These are phyloP conservation scores for Gymnopilus dilepis DNA, from an alignment of 768 basidiomycete species.

Conservation along the genomic window DNA sequence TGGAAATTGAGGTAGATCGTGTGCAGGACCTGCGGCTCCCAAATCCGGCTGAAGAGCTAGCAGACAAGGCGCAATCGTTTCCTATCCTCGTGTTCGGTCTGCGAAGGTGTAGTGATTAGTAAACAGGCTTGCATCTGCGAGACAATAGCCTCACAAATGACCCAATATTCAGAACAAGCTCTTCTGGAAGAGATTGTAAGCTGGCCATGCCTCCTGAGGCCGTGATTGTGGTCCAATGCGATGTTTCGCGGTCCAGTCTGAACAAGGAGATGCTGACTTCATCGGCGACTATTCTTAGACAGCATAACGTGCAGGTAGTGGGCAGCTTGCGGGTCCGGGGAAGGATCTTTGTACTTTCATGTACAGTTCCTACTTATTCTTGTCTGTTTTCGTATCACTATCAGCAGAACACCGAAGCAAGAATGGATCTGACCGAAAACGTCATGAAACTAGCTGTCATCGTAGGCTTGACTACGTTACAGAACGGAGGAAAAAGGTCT, in stretches of 20 bases:
- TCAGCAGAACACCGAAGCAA: no score
- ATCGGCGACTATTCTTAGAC: not conserved
- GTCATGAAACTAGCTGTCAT: no score
- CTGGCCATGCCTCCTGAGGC: not conserved
- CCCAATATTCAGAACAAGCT: not conserved
- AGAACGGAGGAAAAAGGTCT: no score
- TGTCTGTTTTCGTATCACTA: no score
- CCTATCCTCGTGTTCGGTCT: not conserved
- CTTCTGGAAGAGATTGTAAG: not conserved
- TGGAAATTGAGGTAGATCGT: not conserved
- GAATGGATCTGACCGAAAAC: no score
- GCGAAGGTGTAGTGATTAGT: not conserved
- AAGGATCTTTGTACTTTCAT: no score
- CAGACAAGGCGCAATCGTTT: not conserved
- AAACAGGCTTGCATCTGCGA: not conserved
- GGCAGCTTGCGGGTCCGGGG: no score
- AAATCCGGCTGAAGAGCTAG: not conserved
- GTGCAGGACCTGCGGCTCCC: not conserved
- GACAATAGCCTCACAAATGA: not conserved
- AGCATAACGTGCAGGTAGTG: no score
- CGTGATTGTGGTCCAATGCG: not conserved
- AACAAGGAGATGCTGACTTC: not conserved
- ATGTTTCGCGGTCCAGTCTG: not conserved
- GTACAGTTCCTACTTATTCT: no score
- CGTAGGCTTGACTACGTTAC: no score